Evolutionary conservation across 345 rosid species (phyloP).

Genomic region (Barbarea vulgaris): DNA sequence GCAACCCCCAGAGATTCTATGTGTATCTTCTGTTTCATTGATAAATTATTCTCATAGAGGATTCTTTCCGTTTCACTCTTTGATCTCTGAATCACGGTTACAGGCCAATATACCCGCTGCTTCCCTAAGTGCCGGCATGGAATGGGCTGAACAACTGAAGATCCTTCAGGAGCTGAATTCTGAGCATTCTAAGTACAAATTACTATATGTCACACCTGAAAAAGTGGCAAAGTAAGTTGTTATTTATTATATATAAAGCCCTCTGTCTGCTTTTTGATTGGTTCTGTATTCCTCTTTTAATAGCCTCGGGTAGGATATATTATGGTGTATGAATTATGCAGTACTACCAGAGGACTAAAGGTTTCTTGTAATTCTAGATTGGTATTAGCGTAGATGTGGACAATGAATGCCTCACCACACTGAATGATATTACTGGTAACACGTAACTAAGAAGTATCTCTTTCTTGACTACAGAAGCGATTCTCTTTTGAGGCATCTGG

Average conservation of each 20-base stretch:
- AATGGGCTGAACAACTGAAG: slow-evolving; percentile 94
- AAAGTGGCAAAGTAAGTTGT: slow-evolving; percentile 94
- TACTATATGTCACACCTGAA: slow-evolving; percentile 95
- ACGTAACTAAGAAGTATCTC: slow-evolving; percentile 23
- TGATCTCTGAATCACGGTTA: slow-evolving; percentile 32
- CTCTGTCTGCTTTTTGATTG: not conserved
- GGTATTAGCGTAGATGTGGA: slow-evolving; percentile 5
- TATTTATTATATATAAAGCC: not conserved
- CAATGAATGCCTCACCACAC: slow-evolving; percentile 1
- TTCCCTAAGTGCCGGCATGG: slow-evolving; percentile 91
- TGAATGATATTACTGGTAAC: slow-evolving; percentile 17
- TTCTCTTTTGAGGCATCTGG: slow-evolving; percentile 81
- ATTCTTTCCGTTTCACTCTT: slow-evolving; percentile 12
- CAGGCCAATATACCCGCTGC: slow-evolving; percentile 93
- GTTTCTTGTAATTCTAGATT: slow-evolving; percentile 17
- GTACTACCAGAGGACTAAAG: not conserved
- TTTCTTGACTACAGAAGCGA: slow-evolving; percentile 73
- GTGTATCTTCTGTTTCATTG: slow-evolving; percentile 14
- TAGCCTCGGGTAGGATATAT: slow-evolving; percentile 20
- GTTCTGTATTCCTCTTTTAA: slow-evolving; percentile 2
- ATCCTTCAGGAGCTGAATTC: slow-evolving; percentile 83
- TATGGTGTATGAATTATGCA: not conserved
- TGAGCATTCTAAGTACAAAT: slow-evolving; percentile 80
- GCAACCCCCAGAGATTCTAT: slow-evolving; percentile 11
- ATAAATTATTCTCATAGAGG: slow-evolving; percentile 11